Evolutionary conservation across 2,329 filamentous ascomycete genomes (phyloP), one percentile per base, ranked within the genome.

Genomic region (Venturia nashicola): DNA sequence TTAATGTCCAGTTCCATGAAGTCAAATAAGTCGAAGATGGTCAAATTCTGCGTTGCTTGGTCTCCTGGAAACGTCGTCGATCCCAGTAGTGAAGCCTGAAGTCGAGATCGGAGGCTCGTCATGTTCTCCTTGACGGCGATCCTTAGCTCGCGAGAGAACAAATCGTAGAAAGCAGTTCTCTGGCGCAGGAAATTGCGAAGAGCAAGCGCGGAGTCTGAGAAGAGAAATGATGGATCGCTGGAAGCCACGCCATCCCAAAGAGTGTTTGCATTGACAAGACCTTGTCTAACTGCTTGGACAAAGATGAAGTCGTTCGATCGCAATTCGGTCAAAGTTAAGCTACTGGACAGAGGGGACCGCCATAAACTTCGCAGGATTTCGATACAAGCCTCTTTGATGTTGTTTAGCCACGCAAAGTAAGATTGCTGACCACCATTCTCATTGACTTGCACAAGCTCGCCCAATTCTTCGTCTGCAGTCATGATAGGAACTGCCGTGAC

Each of bases 1-100:
- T 76, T 74, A 46, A 86, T 78, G 59, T 83, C 80, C 12, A 88
- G 74, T 66, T 89, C 86, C 72, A 94, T 83, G 70, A 97, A 97
- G 75, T 99, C 94, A 70, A 96, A 94, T 27, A 97, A 81, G 68
- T 97, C 91, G 70, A 97, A 96, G 7, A 97, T 83, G 3, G 89
- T 91, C 0, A 87, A 82, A 65, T 91, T 88, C 36, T 80, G 77
- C 44, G 88, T 78, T 5, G 85, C 78, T 63, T 89, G 83, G 59
- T 87, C 86, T 65, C 84, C 84, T 12, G 83, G 64, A 39, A 65
- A 63, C 4, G 40, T 80, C 8, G 90, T 85, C 51, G 88, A 86
- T 5, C 94, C 94, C 54, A 92, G 84, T n/a, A 97, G 78, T 0
- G 90, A 78, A 3, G 81, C 81, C 42, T 86, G 75, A 16, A 80